A percentile compares a stretch with the other conserved stretches of the same genome.
These are phyloP conservation scores for Mucor lusitanicus DNA, from an alignment of 371 early-diverging fungal genomes.

Conservation along the genomic window DNA sequence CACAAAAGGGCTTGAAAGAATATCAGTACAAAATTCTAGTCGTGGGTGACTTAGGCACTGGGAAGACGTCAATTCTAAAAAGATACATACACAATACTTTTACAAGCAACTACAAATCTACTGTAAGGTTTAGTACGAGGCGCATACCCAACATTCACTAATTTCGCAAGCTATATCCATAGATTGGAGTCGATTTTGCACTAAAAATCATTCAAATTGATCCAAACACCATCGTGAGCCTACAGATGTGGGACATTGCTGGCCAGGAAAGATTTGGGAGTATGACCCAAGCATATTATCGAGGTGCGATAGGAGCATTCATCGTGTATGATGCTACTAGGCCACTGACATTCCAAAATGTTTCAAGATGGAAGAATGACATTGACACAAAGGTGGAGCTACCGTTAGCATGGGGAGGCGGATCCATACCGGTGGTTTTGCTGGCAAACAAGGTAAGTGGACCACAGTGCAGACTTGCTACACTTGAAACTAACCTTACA, in stretches of 20 bases:
- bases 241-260: conserved; percentile 67
- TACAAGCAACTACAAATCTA: conserved; percentile 92
- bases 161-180: not conserved
- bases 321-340: conserved; percentile 71
- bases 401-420: conserved; percentile 36
- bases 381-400: conserved; percentile 41
- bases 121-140: conserved; percentile 28
- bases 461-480: not conserved
- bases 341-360: conserved; percentile 60
- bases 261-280: conserved; percentile 73
- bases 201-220: conserved; percentile 50
- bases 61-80: conserved; percentile 93
- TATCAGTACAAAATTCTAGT: conserved; percentile 88
- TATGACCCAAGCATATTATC: conserved; percentile 70
- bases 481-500: not conserved
- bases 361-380: conserved; percentile 63
- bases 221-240: conserved; percentile 19
- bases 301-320: conserved; percentile 68
- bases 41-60: conserved; percentile 97
- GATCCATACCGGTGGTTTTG: conserved; percentile 46
- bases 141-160: not conserved
- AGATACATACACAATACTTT: conserved; percentile 95
- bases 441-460: conserved; percentile 49
- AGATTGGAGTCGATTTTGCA: conserved; percentile 96
- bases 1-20: conserved; percentile 30